These are phyloP conservation scores for Geosmithia putterillii DNA, from an alignment of 2,329 filamentous ascomycete species.

Conservation along the genomic window DNA sequence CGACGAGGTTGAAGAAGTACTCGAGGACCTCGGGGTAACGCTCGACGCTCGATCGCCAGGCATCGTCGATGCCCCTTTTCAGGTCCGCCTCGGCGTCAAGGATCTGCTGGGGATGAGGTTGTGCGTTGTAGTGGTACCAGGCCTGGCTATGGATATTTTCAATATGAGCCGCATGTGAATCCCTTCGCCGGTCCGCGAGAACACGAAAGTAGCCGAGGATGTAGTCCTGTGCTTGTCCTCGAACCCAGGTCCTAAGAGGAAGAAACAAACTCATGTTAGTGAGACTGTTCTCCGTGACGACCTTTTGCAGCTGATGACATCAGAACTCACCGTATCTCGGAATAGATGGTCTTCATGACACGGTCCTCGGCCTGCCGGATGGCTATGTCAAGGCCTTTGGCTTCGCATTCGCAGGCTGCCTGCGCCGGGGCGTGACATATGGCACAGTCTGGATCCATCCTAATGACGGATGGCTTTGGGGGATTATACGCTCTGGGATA, in stretches of 20 bases:
- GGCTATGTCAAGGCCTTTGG: constrained; percentile 49
- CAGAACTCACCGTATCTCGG: constrained; percentile 45
- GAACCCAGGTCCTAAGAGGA: constrained; percentile 44
- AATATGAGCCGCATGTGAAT: constrained; percentile 40
- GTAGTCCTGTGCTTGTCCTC: constrained; percentile 53
- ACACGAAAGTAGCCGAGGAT: constrained; percentile 53
- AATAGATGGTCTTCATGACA: constrained; percentile 51
- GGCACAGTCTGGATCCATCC: constrained; percentile 59
- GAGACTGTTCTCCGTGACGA: neutral
- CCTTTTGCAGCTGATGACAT: neutral
- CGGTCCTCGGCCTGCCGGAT: constrained; percentile 49
- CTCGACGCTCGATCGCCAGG: constrained; percentile 65
- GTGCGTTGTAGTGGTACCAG: constrained; percentile 43
- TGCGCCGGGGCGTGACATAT: constrained; percentile 50
- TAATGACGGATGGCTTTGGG: constrained; percentile 35
- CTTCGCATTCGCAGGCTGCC: constrained; percentile 52
- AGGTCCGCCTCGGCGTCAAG: constrained; percentile 50
- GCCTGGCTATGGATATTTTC: constrained; percentile 43
- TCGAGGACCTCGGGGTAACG: constrained; percentile 72
- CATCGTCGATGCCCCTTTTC: constrained; percentile 65
- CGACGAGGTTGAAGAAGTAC: constrained; percentile 65
- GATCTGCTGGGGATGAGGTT: constrained; percentile 50
- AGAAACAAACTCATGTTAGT: neutral
- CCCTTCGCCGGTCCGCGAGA: constrained; percentile 48
- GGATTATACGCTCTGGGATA: constrained; percentile 31